Evolutionary conservation across 495 filamentous ascomycete genomes (phyloP).

Genomic region (Daldinia concentrica): DNA sequence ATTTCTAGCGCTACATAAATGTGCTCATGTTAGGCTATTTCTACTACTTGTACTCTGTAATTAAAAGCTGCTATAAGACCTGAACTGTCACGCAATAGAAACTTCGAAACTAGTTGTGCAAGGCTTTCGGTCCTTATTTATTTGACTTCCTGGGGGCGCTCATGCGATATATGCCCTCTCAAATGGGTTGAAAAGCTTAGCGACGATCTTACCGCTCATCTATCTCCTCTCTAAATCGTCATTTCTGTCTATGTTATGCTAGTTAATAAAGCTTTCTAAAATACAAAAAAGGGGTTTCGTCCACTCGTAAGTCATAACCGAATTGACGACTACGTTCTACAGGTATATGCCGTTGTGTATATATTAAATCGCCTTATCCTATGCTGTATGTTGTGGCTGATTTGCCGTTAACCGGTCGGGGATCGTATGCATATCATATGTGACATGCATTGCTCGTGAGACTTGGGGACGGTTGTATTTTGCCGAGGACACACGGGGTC

Average conservation of each 20-base stretch:
- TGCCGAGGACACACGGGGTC: slow-evolving; percentile 35
- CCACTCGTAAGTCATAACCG: slow-evolving; percentile 2
- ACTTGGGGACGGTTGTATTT: slow-evolving; percentile 31
- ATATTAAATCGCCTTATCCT: not conserved
- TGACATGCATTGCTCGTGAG: slow-evolving; percentile 18
- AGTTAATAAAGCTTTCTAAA: too few relatives aligned
- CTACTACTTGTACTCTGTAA: too few relatives aligned
- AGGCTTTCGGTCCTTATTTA: not conserved
- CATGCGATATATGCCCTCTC: too few relatives aligned
- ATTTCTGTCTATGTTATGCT: too few relatives aligned
- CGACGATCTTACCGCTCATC: too few relatives aligned
- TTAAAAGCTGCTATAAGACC: too few relatives aligned
- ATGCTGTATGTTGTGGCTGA: slow-evolving; percentile 1
- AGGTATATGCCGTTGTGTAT: slow-evolving; percentile 10
- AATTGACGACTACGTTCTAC: slow-evolving; percentile 4
- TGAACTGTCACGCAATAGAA: not conserved
- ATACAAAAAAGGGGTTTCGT: not conserved
- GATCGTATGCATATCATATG: slow-evolving; percentile 26
- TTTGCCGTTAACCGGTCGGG: slow-evolving; percentile 3
- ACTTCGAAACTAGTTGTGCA: not conserved
- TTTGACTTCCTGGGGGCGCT: too few relatives aligned
- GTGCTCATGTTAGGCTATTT: too few relatives aligned
- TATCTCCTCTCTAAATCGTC: not conserved
- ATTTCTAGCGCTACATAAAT: too few relatives aligned
- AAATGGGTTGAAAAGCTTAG: too few relatives aligned